Base-by-base conservation (phyloP, 805 yeast species). In the Clavispora phyllophila region DNA sequence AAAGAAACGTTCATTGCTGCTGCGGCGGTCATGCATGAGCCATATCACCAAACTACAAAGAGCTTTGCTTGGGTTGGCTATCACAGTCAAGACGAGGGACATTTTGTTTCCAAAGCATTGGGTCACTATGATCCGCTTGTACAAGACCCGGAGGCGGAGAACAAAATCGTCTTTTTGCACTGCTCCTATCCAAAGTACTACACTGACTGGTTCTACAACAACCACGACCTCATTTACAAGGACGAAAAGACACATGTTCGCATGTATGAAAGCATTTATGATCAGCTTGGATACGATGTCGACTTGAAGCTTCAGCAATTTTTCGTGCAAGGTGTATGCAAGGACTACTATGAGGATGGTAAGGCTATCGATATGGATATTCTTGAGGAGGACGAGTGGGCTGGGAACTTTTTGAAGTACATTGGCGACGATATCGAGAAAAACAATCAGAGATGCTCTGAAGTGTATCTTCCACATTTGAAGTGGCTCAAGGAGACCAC, bases 1-100 rank as follows among this genome's bases (percentile, higher is more conserved):
- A 84, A 84, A 56, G 91, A 84, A 55, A 82, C 91, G 0, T 83
- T 82, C 50, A 73, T 79, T 31, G 78, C 84, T 9, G 89, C 87
- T 1, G 86, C 89, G 3, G 69, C 72, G 41, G 81, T 65, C 1
- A 54, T 77, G 54, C 50, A 60, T 0, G 61, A 66, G 40, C 71
- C 76, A 2, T 80, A 70, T 57, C 78, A 73, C 56, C 89, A 82
- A 58, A 62, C 55, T 63, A 74, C 44, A 53, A 79, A 56, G 70
- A 77, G 44, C 36, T 69, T 69, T 50, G 46, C 51, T 36, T 69
- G 73, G 72, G 56, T 59, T 9, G 60, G 72, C 3, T 68, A 67
- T 51, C 43, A 51, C 5, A 62, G 74, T 53, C 57, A 69, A 47
- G 51, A 42, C 12, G 55, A 54, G 14, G 51, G 44, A 3, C 36